Conservation (phyloP, 805 yeast genomes). For the Zygoascus ofunaensis region DNA sequence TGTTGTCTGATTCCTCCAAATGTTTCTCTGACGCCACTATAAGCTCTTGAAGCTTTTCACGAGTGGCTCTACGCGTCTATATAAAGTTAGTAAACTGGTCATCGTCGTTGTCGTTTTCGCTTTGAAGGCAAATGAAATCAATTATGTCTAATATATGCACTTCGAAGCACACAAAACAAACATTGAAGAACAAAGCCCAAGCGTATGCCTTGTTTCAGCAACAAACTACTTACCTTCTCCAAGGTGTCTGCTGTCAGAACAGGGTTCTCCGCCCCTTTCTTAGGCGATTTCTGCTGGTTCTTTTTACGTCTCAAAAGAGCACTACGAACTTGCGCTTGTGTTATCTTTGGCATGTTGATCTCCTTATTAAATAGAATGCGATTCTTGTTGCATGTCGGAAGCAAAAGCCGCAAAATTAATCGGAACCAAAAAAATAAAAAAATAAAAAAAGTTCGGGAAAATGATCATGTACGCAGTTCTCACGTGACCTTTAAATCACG, state of each 20-base stretch:
- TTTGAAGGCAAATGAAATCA: too few species aligned
- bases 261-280: neutral
- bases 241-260: constrained; percentile 7
- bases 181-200: neutral
- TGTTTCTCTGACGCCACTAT: constrained; percentile 1
- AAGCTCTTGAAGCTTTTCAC: constrained; percentile 6
- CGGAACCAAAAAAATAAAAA: too few species aligned
- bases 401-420: too few species aligned
- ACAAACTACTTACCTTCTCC: constrained; percentile 13
- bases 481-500: too few species aligned
- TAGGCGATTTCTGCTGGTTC: neutral
- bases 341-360: constrained; percentile 5
- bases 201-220: neutral
- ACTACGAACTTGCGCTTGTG: constrained; percentile 1
- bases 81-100: constrained; percentile 1
- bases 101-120: neutral
- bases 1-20: neutral
- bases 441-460: too few species aligned
- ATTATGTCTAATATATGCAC: too few species aligned
- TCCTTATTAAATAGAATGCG: too few species aligned
- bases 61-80: constrained; percentile 12
- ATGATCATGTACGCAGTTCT: too few species aligned
- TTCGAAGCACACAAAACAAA: too few species aligned
- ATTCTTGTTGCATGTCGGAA: too few species aligned
- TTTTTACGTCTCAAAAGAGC: neutral